A percentile compares a stretch with the other conserved stretches of the same genome.
These are phyloP conservation scores for Suhomyces kunorum DNA, from an alignment of 1,139 yeast genomes.

Conservation along the genomic window DNA sequence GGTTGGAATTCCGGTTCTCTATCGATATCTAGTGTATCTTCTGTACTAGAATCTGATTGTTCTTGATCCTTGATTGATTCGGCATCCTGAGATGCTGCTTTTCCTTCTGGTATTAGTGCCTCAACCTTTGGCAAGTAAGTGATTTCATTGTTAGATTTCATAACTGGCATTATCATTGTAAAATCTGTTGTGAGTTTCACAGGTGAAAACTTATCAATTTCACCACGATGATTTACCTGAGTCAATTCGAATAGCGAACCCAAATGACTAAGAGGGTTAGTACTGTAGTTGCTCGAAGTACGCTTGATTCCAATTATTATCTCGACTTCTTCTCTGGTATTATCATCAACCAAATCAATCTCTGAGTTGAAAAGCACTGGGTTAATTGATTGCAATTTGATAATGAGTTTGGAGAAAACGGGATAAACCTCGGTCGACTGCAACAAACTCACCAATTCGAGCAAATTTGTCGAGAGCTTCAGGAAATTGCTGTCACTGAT, in stretches of 20 bases:
- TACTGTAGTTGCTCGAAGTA: conserved; percentile 18
- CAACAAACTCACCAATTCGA: conserved; percentile 37
- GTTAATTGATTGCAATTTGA: conserved; percentile 35
- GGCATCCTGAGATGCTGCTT: not conserved
- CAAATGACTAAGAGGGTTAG: conserved; percentile 16
- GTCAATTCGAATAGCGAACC: conserved; percentile 34
- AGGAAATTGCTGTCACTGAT: conserved; percentile 37
- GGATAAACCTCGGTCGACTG: conserved; percentile 34
- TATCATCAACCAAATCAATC: conserved; percentile 26
- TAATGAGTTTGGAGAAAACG: conserved; percentile 27
- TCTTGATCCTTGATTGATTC: not conserved
- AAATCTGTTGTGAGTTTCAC: conserved; percentile 37
- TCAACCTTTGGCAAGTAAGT: conserved; percentile 12
- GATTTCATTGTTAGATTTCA: conserved; percentile 21
- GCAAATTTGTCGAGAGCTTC: conserved; percentile 29
- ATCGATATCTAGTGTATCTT: conserved; percentile 13
- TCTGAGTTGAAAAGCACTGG: conserved; percentile 30
- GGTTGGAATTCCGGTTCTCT: conserved; percentile 10
- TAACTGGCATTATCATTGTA: conserved; percentile 39
- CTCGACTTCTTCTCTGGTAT: conserved; percentile 38
- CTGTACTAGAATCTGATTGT: not conserved
- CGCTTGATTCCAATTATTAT: conserved; percentile 35
- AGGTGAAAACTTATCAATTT: conserved; percentile 28
- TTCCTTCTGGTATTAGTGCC: not conserved
- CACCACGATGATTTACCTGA: conserved; percentile 24